Percentiles rank a stretch among this genome's conserved stretches.
phyloP scores from a whole-genome alignment of 331 rosid genomes.

The Telfairia occidentalis region DNA sequence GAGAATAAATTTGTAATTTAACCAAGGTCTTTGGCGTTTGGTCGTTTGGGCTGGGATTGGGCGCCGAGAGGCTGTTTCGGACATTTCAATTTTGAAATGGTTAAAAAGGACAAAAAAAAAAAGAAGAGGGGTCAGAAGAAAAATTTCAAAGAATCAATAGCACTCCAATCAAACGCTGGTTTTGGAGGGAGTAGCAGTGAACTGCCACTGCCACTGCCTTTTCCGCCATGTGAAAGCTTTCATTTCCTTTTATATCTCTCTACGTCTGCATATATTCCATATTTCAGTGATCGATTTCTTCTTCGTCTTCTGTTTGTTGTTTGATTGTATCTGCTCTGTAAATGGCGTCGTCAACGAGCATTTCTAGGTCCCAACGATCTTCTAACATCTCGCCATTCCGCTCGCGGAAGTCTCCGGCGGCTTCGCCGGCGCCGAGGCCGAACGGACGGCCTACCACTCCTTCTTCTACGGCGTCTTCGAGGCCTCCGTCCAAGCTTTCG shows the following conservation, averaged over 20 bases:
- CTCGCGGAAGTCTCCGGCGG: slow-evolving; percentile 42
- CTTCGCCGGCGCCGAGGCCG: slow-evolving; percentile 17
- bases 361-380: slow-evolving; percentile 45
- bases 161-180: slow-evolving; percentile 11
- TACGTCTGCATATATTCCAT: slow-evolving; percentile 7
- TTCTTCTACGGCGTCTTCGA: slow-evolving; percentile 29
- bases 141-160: slow-evolving; percentile 11
- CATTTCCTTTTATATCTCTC: not conserved
- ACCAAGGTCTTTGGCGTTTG: not conserved
- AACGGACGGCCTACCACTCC: slow-evolving; percentile 47
- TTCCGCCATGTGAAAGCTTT: slow-evolving; percentile 47
- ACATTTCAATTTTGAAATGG: slow-evolving; percentile 10
- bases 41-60: not conserved
- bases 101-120: not conserved
- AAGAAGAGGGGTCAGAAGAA: not conserved
- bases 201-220: slow-evolving; percentile 30
- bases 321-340: not conserved
- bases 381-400: slow-evolving; percentile 48
- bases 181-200: slow-evolving; percentile 50
- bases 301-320: not conserved
- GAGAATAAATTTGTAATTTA: too few relatives aligned
- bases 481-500: slow-evolving; percentile 33
- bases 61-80: not conserved
- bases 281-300: not conserved
- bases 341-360: slow-evolving; percentile 30